Conservation (phyloP, 192 early-diverging fungal genomes). For the Coemansia sp. region DNA sequence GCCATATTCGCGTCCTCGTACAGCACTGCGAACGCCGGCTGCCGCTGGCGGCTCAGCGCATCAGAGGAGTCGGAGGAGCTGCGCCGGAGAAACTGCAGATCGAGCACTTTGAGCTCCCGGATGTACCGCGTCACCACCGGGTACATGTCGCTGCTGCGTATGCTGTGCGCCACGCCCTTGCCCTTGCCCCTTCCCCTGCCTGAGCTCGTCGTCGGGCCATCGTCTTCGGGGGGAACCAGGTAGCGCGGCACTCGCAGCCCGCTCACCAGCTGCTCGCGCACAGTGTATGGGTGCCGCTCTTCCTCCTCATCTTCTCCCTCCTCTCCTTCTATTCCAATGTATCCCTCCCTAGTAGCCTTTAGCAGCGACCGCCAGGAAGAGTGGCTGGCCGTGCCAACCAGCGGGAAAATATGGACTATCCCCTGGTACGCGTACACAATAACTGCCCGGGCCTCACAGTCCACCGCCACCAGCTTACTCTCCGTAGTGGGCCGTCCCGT, state of each 20-base stretch:
- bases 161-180: slow-evolving; percentile 26
- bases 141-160: slow-evolving; percentile 40
- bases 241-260: slow-evolving; percentile 24
- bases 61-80: background rate
- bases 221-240: background rate
- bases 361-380: slow-evolving; percentile 10
- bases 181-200: slow-evolving; percentile 26
- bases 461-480: slow-evolving; percentile 61
- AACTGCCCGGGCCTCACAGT: slow-evolving; percentile 59
- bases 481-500: slow-evolving; percentile 59
- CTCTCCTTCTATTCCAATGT: too few relatives aligned
- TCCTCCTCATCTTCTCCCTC: background rate
- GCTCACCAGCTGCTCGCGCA: slow-evolving; percentile 11
- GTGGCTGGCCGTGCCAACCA: slow-evolving; percentile 27
- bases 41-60: too few relatives aligned
- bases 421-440: slow-evolving; percentile 72
- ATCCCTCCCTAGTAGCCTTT: background rate
- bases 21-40: slow-evolving; percentile 40
- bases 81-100: slow-evolving; percentile 33
- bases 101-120: slow-evolving; percentile 45
- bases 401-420: slow-evolving; percentile 65
- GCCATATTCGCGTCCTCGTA: slow-evolving; percentile 44
- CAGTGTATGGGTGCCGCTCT: slow-evolving; percentile 31
- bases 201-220: background rate
- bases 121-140: slow-evolving; percentile 31